These are phyloP conservation scores for Candida tetrigidarum DNA, from an alignment of 1,139 yeast species.

Conservation along the genomic window DNA sequence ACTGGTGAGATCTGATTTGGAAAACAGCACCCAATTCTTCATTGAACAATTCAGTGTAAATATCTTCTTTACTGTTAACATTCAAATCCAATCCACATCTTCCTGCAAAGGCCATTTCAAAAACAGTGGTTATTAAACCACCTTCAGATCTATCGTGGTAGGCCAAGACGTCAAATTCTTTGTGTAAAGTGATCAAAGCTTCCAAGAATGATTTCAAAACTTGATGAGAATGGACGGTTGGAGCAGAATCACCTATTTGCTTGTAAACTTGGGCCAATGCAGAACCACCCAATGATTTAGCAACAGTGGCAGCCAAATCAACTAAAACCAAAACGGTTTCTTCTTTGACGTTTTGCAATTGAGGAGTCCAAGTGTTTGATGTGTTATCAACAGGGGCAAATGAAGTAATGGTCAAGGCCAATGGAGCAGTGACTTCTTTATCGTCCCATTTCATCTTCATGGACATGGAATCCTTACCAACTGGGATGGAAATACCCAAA, in stretches of 20 bases:
- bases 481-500: constrained; percentile 91
- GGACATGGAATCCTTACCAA: constrained; percentile 99
- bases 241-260: constrained; percentile 82
- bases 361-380: constrained; percentile 95
- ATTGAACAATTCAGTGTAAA: constrained; percentile 68
- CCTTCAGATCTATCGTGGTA: constrained; percentile 99
- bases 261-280: constrained; percentile 93
- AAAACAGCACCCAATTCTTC: constrained; percentile 98
- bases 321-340: constrained; percentile 75
- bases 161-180: constrained; percentile 69
- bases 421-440: constrained; percentile 92
- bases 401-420: constrained; percentile 91
- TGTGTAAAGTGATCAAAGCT: constrained; percentile 73
- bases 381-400: constrained; percentile 89
- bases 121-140: constrained; percentile 82
- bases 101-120: constrained; percentile 98
- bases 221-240: constrained; percentile 75
- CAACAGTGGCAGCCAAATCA: constrained; percentile 69
- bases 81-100: constrained; percentile 72
- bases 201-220: constrained; percentile 71
- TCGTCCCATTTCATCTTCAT: constrained; percentile 99
- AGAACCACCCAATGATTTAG: constrained; percentile 83
- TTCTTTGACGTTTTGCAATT: constrained; percentile 50
- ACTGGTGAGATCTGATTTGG: constrained; percentile 68
- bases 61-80: constrained; percentile 35